A percentile compares a stretch with the other conserved stretches of the same genome.
These are phyloP conservation scores for Canariomyces notabilis DNA, from an alignment of 2,329 filamentous ascomycete species.

Conservation along the genomic window DNA sequence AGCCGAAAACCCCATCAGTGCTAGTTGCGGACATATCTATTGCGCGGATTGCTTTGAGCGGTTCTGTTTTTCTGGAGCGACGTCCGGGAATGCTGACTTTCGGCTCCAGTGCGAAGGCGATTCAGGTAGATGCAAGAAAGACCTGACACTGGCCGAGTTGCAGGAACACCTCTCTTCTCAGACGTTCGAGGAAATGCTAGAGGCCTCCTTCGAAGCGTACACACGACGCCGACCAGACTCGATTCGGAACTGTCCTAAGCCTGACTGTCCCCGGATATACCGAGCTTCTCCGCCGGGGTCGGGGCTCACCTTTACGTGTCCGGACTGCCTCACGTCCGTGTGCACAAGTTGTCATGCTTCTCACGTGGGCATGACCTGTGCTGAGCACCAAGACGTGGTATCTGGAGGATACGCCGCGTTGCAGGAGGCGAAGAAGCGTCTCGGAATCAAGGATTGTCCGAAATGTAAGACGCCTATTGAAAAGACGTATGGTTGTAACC, in stretches of 20 bases:
- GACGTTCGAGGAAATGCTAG: constrained; percentile 35
- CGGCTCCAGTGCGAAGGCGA: constrained; percentile 28
- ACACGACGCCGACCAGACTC: constrained; percentile 29
- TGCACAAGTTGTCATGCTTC: constrained; percentile 34
- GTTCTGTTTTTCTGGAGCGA: constrained; percentile 24
- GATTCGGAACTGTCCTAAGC: constrained; percentile 38
- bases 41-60: constrained; percentile 38
- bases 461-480: constrained; percentile 37
- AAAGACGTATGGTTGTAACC: constrained; percentile 43
- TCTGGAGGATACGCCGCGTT: constrained; percentile 27
- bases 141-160: constrained; percentile 27
- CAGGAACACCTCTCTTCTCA: constrained; percentile 29
- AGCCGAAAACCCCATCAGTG: constrained; percentile 33
- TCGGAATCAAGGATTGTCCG: constrained; percentile 39
- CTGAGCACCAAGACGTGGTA: constrained; percentile 27
- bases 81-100: constrained; percentile 15
- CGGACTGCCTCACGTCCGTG: constrained; percentile 31
- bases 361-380: constrained; percentile 33
- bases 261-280: constrained; percentile 41
- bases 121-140: constrained; percentile 22
- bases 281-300: constrained; percentile 21
- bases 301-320: constrained; percentile 29
- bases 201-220: constrained; percentile 33
- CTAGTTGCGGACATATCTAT: constrained; percentile 37
- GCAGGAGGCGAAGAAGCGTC: constrained; percentile 29